Percentiles rank a stretch among this genome's conserved stretches.
These are phyloP conservation scores for Leishmania mexicana DNA, from an alignment of 208 protist genomes.

Conservation along the genomic window DNA sequence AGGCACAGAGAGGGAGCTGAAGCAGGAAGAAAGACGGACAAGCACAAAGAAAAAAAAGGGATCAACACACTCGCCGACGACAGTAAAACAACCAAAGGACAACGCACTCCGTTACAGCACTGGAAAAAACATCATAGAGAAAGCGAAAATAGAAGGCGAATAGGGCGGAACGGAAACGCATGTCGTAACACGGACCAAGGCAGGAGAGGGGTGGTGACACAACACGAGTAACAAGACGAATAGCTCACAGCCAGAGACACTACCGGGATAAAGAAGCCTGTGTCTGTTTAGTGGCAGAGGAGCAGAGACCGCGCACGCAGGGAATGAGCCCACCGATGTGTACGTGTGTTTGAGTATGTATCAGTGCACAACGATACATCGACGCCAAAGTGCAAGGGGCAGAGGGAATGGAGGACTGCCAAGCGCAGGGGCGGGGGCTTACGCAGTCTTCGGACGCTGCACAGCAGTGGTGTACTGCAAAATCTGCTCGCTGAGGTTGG, in stretches of 20 bases:
- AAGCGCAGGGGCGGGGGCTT: neutral
- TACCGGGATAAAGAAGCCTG: neutral
- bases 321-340: neutral
- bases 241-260: neutral
- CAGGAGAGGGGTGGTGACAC: neutral
- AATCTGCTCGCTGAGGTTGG: slow-evolving; percentile 35
- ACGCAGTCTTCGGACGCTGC: neutral
- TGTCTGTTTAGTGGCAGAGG: neutral
- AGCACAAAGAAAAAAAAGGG: neutral
- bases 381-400: neutral
- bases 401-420: neutral
- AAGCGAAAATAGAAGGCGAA: neutral
- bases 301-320: neutral
- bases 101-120: neutral
- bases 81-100: neutral
- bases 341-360: neutral
- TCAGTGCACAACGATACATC: neutral
- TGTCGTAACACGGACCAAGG: neutral
- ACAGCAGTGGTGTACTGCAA: slow-evolving; percentile 12
- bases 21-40: neutral
- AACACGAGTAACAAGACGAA: neutral
- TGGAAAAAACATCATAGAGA: neutral
- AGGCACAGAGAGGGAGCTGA: neutral
- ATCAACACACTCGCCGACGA: neutral
- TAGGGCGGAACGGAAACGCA: neutral